phyloP scores from a whole-genome alignment of 257 asterid genomes.

The Solanum megistacrolobum region DNA sequence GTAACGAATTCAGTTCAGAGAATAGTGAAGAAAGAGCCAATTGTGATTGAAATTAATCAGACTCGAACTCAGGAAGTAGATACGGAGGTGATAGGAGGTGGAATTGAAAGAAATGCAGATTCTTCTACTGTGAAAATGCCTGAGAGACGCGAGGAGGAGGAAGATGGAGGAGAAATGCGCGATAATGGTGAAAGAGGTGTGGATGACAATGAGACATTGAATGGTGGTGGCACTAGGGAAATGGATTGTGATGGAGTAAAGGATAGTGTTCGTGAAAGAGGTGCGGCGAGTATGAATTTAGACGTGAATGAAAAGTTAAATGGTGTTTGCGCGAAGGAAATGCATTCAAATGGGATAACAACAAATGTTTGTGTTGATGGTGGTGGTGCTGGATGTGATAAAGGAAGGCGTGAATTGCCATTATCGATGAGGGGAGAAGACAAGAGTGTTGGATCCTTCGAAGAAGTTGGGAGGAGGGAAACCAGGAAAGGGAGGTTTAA shows the following conservation, averaged over 20 bases:
- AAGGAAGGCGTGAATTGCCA: constrained; percentile 21
- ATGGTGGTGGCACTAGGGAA: not conserved
- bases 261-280: not conserved
- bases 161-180: not conserved
- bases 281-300: not conserved
- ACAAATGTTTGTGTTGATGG: not conserved
- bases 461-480: not conserved
- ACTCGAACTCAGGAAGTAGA: not conserved
- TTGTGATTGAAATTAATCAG: constrained; percentile 4
- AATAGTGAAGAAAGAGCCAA: constrained; percentile 9
- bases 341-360: not conserved
- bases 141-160: not conserved
- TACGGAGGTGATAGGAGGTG: constrained; percentile 2
- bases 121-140: not conserved
- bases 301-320: not conserved
- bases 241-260: not conserved
- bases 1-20: constrained; percentile 5
- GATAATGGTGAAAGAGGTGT: not conserved
- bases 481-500: not conserved
- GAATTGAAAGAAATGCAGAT: constrained; percentile 1
- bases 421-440: constrained; percentile 10
- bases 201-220: constrained; percentile 10
- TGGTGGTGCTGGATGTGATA: not conserved
- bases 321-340: not conserved
- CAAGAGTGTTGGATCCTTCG: not conserved